These are phyloP conservation scores for Turritis glabra DNA, from an alignment of 345 rosid genomes.

Conservation along the genomic window DNA sequence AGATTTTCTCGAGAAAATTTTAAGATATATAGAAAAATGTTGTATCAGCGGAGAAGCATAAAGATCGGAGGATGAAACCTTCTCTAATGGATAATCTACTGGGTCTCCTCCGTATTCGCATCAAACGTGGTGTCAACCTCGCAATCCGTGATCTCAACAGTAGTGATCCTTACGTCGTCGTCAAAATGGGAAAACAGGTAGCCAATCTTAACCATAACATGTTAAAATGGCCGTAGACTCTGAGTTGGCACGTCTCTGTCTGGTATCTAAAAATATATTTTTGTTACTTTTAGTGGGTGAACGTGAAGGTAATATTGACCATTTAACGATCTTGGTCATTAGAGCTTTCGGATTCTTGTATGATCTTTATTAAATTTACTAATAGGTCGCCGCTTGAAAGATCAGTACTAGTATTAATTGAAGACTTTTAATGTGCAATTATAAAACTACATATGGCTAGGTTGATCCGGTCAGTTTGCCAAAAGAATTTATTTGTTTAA, in stretches of 20 bases:
- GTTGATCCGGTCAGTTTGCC: neutral
- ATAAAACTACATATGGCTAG: neutral
- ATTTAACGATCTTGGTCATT: neutral
- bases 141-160: slow-evolving; percentile 87
- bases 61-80: slow-evolving; percentile 4
- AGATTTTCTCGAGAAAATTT: neutral
- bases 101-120: slow-evolving; percentile 70
- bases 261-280: neutral
- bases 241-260: neutral
- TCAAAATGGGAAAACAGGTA: slow-evolving; percentile 82
- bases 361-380: neutral
- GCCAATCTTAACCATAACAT: neutral
- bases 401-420: neutral
- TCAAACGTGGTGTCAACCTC: slow-evolving; percentile 79
- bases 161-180: slow-evolving; percentile 88
- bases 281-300: neutral
- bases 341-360: neutral
- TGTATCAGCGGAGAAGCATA: slow-evolving; percentile 7
- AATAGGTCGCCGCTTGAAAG: neutral
- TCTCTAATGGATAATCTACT: slow-evolving; percentile 60
- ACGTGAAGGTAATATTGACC: neutral
- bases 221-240: neutral
- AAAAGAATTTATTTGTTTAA: neutral
- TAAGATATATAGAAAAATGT: neutral
- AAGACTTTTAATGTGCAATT: neutral